Evolutionary conservation across 1,139 yeast genomes (phyloP), one percentile per base, ranked within the genome.

Genomic region (Candida glucosophila): DNA sequence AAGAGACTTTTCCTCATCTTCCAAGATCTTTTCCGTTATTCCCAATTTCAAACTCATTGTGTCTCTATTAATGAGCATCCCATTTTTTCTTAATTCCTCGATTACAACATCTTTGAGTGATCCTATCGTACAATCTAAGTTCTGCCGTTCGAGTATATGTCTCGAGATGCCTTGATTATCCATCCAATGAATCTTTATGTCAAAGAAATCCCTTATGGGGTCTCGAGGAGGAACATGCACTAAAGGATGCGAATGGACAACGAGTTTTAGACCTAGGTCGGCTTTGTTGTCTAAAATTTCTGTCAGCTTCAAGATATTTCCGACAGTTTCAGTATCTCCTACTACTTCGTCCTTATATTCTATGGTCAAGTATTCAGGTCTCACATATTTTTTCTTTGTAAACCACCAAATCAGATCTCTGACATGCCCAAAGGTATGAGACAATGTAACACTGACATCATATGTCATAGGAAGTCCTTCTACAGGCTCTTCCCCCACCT

Each of bases 381-480:
- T 44, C 21, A 57, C 37, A 11, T 28, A 28, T 25, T 35, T 30
- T 15, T 51, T 36, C 3, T 34, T 34, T 4, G 60, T 55, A 23
- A 38, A 33, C 22, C 23, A 22, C 63, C 64, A 56, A 6, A 57
- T 38, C 43, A 39, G 48, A 7, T 55, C 45, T 17, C 43, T 36
- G 8, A 55, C 33, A 23, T 50, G 54, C 6, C 35, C 33, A 18
- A 52, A 34, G 2, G 31, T 30, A 28, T 53, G 55, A 3, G 33
- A 25, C 6, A 45, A 24, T 3, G 57, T 49, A 5, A 43, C 39
- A 16, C 45, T 36, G 10, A 50, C 31, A 6, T 38, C 28, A 24
- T 35, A 37, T 14, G 9, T 19, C 12, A 8, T 11, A n/a, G 12
- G 12, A 7, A 19, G 12, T 8, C n/a, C n/a, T n/a, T n/a, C n/a